Percentiles rank a stretch among this genome's conserved stretches.
phyloP scores from a whole-genome alignment of 345 rosid genomes.

The Ceriops tagal region DNA sequence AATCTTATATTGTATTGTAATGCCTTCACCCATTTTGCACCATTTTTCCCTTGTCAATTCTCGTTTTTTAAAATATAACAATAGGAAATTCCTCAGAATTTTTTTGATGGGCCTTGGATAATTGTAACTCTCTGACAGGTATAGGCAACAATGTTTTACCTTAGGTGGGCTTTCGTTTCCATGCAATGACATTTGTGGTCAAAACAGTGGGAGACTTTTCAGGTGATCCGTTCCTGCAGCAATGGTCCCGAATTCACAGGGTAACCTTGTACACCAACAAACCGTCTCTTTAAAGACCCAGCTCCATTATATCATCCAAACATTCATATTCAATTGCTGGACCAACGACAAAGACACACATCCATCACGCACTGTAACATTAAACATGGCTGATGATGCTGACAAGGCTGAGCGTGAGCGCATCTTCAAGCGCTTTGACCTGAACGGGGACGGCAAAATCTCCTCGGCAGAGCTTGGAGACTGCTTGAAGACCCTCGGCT shows the following conservation, averaged over 20 bases:
- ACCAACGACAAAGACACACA: neutral
- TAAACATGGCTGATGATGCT: conserved; percentile 52
- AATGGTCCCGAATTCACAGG: conserved; percentile 20
- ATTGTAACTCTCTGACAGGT: too few relatives aligned
- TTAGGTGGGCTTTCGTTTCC: too few relatives aligned
- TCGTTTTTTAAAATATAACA: too few relatives aligned
- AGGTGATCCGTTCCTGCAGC: conserved; percentile 30
- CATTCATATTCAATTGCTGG: neutral
- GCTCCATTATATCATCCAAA: neutral
- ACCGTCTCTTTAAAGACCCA: conserved; percentile 16
- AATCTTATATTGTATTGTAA: too few relatives aligned
- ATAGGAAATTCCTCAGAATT: too few relatives aligned
- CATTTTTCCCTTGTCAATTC: too few relatives aligned
- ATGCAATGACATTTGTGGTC: neutral
- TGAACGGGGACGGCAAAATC: conserved; percentile 77
- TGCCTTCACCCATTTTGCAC: too few relatives aligned
- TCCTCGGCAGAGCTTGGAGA: conserved; percentile 75
- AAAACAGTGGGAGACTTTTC: conserved; percentile 6
- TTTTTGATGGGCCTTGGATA: too few relatives aligned
- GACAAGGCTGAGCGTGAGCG: conserved; percentile 56
- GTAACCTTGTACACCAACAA: conserved; percentile 14
- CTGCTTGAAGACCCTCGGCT: conserved; percentile 59
- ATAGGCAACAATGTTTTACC: too few relatives aligned
- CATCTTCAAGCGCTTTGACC: conserved; percentile 74
- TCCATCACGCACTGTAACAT: neutral